Percentiles rank a stretch among this genome's conserved stretches.
Conservation (phyloP, 192 early-diverging fungal genomes). For the Mortierella antarctica region DNA sequence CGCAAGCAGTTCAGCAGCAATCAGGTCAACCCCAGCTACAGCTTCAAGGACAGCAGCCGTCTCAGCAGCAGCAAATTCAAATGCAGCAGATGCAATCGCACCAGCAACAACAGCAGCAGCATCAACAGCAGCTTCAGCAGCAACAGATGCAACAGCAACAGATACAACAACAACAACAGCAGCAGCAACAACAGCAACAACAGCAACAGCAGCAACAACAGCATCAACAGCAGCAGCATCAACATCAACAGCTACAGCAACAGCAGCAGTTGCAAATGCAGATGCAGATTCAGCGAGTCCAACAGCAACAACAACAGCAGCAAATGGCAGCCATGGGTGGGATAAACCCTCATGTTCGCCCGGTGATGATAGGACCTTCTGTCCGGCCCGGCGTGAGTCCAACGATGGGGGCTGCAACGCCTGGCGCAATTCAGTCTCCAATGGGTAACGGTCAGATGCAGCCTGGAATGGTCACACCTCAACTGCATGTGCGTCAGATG, state of each 20-base stretch:
- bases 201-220: slow-evolving; percentile 13
- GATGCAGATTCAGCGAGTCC: background rate
- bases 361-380: slow-evolving; percentile 1
- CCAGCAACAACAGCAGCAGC: slow-evolving; percentile 6
- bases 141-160: slow-evolving; percentile 21
- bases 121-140: slow-evolving; percentile 12
- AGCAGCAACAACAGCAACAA: slow-evolving; percentile 7
- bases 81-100: background rate
- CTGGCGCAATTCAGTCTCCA: slow-evolving; percentile 10
- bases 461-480: slow-evolving; percentile 1
- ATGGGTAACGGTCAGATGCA: background rate
- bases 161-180: slow-evolving; percentile 19
- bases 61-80: slow-evolving; percentile 12
- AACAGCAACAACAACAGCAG: slow-evolving; percentile 8
- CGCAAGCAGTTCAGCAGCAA: slow-evolving; percentile 3
- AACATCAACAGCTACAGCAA: slow-evolving; percentile 3
- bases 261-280: slow-evolving; percentile 10
- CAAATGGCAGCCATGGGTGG: slow-evolving; percentile 18
- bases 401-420: slow-evolving; percentile 1
- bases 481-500: slow-evolving; percentile 1
- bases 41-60: background rate
- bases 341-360: slow-evolving; percentile 11
- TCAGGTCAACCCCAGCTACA: slow-evolving; percentile 5
- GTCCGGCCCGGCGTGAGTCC: slow-evolving; percentile 16
- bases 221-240: slow-evolving; percentile 7